Evolutionary conservation across 2,329 filamentous ascomycete species (phyloP), one percentile per base, ranked within the genome.

Genomic region (Fonsecaea multimorphosa): DNA sequence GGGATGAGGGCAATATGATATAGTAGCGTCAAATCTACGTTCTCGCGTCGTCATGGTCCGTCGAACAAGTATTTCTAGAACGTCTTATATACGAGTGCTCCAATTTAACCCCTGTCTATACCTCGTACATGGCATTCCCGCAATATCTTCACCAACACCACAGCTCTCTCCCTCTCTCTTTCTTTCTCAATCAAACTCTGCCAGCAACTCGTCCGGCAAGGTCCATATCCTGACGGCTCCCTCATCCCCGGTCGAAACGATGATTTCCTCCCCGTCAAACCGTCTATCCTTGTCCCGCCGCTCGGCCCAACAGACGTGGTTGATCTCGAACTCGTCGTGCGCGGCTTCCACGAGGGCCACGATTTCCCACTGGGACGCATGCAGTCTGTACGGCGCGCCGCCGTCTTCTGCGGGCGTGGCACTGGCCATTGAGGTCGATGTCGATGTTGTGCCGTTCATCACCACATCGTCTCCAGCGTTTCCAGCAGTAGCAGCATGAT

Each of bases 311-410:
- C 87, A 88, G 56, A 95, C 85, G 77, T 97, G 93, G 74, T 99
- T 99, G 69, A 98, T 85, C 79, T 99, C 95, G 74, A 94, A 97
- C 1, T 96, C 91, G 0, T 92, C 93, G 76, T 99, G 95, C 1
- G 89, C 91, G 36, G 89, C 89, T 55, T 89, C 83, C 1, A 91
- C 75, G n/a, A 86, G 85, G 0, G 87, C 86, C 16, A 96, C 74
- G 2, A 94, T 78, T 6, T 83, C 82, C 95, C 95, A 98, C 66
- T 86, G 84, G 0, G 84, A 86, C 57, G 62, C 73, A 57, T 66
- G 60, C 54, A 68, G 61, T 31, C 61, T 65, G 38, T 71, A 69
- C 1, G 54, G 63, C 27, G 51, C 56, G 46, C 54, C 14, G 51
- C 58, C 16, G 1, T 53, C 32, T 44, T 44, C 44, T 19, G 58